A percentile compares a stretch with the other conserved stretches of the same genome.
phyloP scores from a whole-genome alignment of 257 asterid species.

The Gentiana macrophylla region DNA sequence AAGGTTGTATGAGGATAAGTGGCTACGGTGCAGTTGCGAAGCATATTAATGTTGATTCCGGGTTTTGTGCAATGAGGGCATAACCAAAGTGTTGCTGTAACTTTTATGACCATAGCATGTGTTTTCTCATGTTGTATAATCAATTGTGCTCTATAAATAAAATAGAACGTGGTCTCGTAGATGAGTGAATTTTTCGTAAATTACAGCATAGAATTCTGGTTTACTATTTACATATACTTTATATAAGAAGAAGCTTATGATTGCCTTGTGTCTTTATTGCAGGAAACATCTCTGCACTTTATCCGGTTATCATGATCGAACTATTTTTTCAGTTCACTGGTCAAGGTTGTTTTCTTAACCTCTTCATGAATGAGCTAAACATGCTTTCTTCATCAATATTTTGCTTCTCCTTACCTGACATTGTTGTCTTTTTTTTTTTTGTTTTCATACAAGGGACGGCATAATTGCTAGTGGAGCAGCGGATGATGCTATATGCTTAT shows the following conservation, averaged over 20 bases:
- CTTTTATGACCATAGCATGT: neutral
- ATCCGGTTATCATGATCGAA: conserved; percentile 89
- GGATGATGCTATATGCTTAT: conserved; percentile 83
- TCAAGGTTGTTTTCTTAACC: no score
- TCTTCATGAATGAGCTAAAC: no score
- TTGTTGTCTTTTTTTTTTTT: conserved; percentile 3
- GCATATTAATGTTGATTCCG: no score
- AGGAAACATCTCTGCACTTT: conserved; percentile 75
- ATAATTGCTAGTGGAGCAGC: conserved; percentile 81
- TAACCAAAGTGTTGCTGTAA: neutral
- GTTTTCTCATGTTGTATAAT: neutral
- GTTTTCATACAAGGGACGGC: conserved; percentile 56
- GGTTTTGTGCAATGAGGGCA: no score
- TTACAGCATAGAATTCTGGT: no score
- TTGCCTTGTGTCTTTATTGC: conserved; percentile 21
- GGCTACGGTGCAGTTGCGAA: no score
- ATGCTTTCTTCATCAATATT: no score
- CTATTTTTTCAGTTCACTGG: conserved; percentile 87
- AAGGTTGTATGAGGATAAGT: neutral
- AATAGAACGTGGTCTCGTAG: no score
- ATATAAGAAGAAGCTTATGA: no score
- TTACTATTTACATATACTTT: no score
- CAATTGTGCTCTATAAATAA: neutral
- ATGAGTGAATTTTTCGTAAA: neutral
- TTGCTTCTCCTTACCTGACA: conserved; percentile 1